Conservation (phyloP, 2,329 filamentous ascomycete genomes). For the Trichoderma atrobrunneum region DNA sequence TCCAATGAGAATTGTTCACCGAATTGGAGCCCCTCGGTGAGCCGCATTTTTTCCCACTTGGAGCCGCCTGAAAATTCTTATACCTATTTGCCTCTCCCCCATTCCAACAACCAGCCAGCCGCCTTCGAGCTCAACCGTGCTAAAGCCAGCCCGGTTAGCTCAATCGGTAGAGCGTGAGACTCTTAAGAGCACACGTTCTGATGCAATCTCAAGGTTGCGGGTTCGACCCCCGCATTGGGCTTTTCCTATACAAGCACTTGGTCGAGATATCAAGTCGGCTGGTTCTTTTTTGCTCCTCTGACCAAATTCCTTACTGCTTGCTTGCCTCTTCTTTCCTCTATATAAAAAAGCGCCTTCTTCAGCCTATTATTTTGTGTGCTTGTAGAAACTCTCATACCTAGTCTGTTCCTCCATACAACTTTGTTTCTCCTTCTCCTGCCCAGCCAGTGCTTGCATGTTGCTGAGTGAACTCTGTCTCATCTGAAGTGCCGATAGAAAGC, state of each 20-base stretch:
- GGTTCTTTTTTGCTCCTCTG: not conserved
- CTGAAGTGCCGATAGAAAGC: not conserved
- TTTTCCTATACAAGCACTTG: slow-evolving; percentile 34
- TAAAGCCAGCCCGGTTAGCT: slow-evolving; percentile 36
- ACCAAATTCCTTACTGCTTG: not conserved
- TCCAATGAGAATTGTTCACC: not conserved
- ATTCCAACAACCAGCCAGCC: not conserved
- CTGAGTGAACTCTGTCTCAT: not conserved
- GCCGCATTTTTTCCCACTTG: not conserved
- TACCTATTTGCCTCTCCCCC: not conserved
- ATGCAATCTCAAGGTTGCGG: slow-evolving; percentile 49
- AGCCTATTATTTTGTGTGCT: not conserved
- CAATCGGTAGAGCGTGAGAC: slow-evolving; percentile 66
- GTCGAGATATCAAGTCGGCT: not conserved
- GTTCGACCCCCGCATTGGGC: slow-evolving; percentile 49
- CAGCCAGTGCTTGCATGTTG: not conserved
- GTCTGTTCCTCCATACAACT: not conserved
- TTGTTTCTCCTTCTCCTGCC: not conserved
- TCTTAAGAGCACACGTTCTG: slow-evolving; percentile 44
- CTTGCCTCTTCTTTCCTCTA: not conserved
- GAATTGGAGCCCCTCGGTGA: not conserved
- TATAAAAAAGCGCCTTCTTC: not conserved
- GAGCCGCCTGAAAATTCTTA: not conserved
- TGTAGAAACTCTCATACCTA: not conserved
- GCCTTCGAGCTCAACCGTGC: not conserved